Base-by-base conservation (phyloP, 441 rosid genomes). In the Arabidopsis lyrata region DNA sequence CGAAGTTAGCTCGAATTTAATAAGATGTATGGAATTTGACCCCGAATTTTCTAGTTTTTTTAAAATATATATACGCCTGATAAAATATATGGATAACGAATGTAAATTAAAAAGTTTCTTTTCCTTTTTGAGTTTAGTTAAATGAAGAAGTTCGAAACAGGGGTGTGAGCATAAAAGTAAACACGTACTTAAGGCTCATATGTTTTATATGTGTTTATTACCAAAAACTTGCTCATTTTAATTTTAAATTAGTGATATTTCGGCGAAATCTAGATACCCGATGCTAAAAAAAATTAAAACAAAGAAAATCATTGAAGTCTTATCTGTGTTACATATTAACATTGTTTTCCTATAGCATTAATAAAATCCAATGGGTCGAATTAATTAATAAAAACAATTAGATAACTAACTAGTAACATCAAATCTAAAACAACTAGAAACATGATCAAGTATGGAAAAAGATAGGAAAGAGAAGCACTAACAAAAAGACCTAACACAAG, bases 401-500 rank as follows among this genome's bases (percentile, higher is more conserved):
- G 22, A n/a, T n/a, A 32, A 15, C 7, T 16, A 57, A 56, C 63
- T 58, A 10, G 27, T 5, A 56, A 57, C 29, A 57, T 34, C 27
- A 56, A 56, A 55, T 31, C 20, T 14, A 13, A 31, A 47, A 11
- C 36, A 57, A 55, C 1, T 20, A 35, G 47, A 18, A 36, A 59
- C 31, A 36, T 0, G n/a, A n/a, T n/a, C n/a, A n/a, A n/a, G n/a
- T 36, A 18, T 36, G 16, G 36, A 36, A 59, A 59, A 59, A 0
- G 6, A 36, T 36, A 58, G 31, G 36, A 10, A 38, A 36, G 45
- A 59, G 3, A 18, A 20, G 32, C 64, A 38, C 47, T 59, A 59
- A 20, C 64, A 12, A 59, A 58, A 65, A 58, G 59, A 57, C 60
- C 61, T 66, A 68, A 36, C 57, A 11, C 78, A 61, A 68, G 69